Conservation (phyloP, 306 rosid genomes). For the Begonia masoniana region DNA sequence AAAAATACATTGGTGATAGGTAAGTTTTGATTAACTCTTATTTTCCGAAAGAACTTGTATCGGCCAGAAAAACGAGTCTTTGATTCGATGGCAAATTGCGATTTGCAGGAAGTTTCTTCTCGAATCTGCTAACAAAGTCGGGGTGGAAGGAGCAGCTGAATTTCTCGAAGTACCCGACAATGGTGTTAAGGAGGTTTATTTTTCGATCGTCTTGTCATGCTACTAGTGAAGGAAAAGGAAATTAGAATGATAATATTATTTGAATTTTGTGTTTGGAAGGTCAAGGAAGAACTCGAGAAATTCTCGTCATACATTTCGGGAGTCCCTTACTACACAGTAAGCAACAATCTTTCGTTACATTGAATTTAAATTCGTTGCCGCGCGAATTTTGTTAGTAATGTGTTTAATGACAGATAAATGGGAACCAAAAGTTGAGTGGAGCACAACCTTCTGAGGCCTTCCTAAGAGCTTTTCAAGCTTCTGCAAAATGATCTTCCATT, state of each 20-base stretch:
- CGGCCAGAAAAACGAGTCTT: not conserved
- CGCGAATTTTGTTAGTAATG: not conserved
- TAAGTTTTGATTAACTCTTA: conserved; percentile 13
- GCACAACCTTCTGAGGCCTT: conserved; percentile 70
- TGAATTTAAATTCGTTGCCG: not conserved
- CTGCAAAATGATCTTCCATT: conserved; percentile 21
- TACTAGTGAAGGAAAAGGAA: too few relatives aligned
- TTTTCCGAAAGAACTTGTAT: not conserved
- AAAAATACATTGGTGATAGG: conserved; percentile 77
- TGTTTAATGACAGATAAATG: conserved; percentile 54
- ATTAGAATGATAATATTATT: not conserved
- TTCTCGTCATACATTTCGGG: conserved; percentile 41
- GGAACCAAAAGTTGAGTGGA: conserved; percentile 47
- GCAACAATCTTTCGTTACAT: conserved; percentile 10
- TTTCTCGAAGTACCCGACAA: conserved; percentile 62
- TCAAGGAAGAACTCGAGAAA: conserved; percentile 52
- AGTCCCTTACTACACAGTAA: conserved; percentile 67
- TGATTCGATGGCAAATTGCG: too few relatives aligned
- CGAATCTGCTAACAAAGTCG: conserved; percentile 63
- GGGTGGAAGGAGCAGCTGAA: conserved; percentile 73
- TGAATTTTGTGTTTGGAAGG: conserved; percentile 31
- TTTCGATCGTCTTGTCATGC: too few relatives aligned
- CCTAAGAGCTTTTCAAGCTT: conserved; percentile 50
- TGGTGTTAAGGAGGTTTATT: conserved; percentile 62
- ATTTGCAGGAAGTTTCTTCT: conserved; percentile 64